Evolutionary conservation across 768 basidiomycete genomes (phyloP).

Genomic region (Tephrocybe rancida): DNA sequence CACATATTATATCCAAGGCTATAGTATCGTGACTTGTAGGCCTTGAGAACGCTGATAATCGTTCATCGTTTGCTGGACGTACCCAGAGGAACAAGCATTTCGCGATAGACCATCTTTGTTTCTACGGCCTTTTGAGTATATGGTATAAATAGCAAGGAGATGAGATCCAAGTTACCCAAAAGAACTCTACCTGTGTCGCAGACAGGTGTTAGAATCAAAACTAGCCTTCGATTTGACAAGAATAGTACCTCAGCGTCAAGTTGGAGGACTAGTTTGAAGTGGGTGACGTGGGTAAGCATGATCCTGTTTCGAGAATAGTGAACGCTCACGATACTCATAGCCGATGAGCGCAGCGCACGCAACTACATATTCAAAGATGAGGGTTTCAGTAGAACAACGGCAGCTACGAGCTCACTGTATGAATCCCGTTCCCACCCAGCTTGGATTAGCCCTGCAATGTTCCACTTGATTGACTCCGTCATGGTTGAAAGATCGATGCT

Average conservation of each 20-base stretch:
- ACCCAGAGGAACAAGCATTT: constrained; percentile 38
- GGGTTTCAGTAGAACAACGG: background rate
- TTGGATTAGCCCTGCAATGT: constrained; percentile 14
- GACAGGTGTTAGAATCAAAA: background rate
- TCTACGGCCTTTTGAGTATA: constrained; percentile 15
- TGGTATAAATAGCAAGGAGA: background rate
- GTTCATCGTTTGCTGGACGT: background rate
- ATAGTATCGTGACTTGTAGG: constrained; percentile 35
- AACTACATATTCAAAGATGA: constrained; percentile 17
- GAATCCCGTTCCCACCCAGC: constrained; percentile 22
- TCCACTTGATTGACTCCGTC: constrained; percentile 1
- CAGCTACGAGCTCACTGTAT: background rate
- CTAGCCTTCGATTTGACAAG: background rate
- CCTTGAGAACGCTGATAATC: background rate
- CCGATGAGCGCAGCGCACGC: constrained; percentile 21
- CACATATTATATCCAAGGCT: constrained; percentile 33
- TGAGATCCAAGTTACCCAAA: constrained; percentile 22
- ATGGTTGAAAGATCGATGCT: constrained; percentile 7
- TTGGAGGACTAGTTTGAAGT: constrained; percentile 29
- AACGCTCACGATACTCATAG: constrained; percentile 29
- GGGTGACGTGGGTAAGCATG: no score
- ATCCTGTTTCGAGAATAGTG: no score
- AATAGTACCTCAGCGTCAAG: constrained; percentile 22
- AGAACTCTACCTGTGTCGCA: constrained; percentile 25
- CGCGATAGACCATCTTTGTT: constrained; percentile 33